Evolutionary conservation across 2,329 filamentous ascomycete species (phyloP).

Genomic region (Cadophora luteo-olivacea): DNA sequence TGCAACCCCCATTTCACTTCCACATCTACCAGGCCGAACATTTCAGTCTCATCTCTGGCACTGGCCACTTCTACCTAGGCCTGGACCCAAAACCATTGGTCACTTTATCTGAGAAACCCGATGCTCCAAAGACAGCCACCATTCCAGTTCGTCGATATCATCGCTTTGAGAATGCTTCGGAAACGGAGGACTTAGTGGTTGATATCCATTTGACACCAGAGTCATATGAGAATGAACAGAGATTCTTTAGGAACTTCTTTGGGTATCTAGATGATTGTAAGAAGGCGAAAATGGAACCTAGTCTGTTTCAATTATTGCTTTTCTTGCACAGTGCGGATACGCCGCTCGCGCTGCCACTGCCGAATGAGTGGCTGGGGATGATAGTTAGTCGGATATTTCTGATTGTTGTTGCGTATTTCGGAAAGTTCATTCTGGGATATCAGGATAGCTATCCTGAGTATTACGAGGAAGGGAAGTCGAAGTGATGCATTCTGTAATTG

Average conservation of each 20-base stretch:
- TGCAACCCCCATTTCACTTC: conserved; percentile 22
- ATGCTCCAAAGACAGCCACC: conserved; percentile 7
- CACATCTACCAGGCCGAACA: conserved; percentile 27
- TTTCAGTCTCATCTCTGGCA: conserved; percentile 21
- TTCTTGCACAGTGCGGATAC: conserved; percentile 27
- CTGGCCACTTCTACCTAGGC: conserved; percentile 23
- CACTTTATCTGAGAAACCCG: conserved; percentile 7
- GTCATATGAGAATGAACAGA: conserved; percentile 17
- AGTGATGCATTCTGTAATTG: not conserved
- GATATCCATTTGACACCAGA: conserved; percentile 22
- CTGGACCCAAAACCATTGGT: conserved; percentile 23
- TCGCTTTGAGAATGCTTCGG: conserved; percentile 28
- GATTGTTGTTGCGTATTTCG: conserved; percentile 19
- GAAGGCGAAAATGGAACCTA: conserved; percentile 22
- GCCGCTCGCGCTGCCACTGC: conserved; percentile 25
- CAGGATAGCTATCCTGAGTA: conserved; percentile 27
- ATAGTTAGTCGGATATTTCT: conserved; percentile 24
- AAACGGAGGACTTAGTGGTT: conserved; percentile 23
- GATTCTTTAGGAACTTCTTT: conserved; percentile 32
- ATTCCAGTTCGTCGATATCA: conserved; percentile 23
- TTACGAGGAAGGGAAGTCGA: conserved; percentile 23
- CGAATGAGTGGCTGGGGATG: conserved; percentile 21
- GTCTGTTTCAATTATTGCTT: conserved; percentile 25
- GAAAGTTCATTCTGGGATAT: conserved; percentile 25
- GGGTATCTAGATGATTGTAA: conserved; percentile 31